Evolutionary conservation across 2,329 filamentous ascomycete species (phyloP).

Genomic region (Cladosporium sp.): DNA sequence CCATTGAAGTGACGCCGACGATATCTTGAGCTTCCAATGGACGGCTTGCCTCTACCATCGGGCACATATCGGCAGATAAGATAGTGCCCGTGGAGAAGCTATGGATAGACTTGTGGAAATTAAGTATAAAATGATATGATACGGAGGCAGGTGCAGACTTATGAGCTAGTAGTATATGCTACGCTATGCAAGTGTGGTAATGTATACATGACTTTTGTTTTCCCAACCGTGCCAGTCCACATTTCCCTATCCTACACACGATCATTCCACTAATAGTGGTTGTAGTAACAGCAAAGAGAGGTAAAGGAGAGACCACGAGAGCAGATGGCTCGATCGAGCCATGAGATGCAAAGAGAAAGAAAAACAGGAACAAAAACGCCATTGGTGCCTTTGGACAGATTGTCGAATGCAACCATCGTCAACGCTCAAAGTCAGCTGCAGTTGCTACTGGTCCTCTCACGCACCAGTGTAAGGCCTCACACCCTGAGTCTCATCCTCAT

Average conservation of each 20-base stretch:
- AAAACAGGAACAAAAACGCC: not conserved
- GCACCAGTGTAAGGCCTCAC: conserved; percentile 20
- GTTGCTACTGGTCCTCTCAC: conserved; percentile 3
- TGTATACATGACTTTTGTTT: not conserved
- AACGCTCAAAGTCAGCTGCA: not conserved
- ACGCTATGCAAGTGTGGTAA: too few species aligned
- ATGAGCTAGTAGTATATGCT: too few species aligned
- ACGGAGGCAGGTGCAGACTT: too few species aligned
- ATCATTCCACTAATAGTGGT: not conserved
- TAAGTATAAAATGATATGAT: too few species aligned
- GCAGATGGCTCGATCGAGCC: conserved; percentile 3
- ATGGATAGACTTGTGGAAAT: too few species aligned
- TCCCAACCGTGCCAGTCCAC: not conserved
- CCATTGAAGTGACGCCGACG: too few species aligned
- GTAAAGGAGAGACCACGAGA: conserved; percentile 1
- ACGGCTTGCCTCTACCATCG: too few species aligned
- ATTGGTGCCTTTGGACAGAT: too few species aligned
- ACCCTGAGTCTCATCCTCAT: conserved; percentile 18
- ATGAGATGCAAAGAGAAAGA: not conserved
- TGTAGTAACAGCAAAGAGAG: not conserved
- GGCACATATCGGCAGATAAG: too few species aligned
- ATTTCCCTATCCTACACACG: not conserved
- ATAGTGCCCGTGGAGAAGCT: too few species aligned
- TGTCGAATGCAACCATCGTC: not conserved
- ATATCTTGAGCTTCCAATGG: too few species aligned